These are phyloP conservation scores for Penicillium psychrofluorescens DNA, from an alignment of 495 filamentous ascomycete species.

Conservation along the genomic window DNA sequence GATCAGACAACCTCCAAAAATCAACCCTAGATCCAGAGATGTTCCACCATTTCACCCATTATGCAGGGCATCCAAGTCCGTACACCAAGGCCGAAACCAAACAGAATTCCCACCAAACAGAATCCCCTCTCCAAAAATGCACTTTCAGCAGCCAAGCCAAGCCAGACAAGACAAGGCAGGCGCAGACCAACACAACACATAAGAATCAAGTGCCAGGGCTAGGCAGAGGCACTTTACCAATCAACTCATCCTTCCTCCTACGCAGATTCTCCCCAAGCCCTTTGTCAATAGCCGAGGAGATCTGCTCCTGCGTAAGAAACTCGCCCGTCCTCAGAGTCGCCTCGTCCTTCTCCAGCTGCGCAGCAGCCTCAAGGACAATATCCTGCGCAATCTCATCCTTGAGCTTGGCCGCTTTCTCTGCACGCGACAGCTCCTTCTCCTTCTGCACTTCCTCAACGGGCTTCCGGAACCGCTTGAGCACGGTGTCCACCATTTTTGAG, in stretches of 20 bases:
- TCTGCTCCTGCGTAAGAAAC: slow-evolving; percentile 11
- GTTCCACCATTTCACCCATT: too few species aligned
- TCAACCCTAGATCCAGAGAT: too few species aligned
- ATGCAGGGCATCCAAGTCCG: too few species aligned
- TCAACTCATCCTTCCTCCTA: slow-evolving; percentile 17
- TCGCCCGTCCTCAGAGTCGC: slow-evolving; percentile 22
- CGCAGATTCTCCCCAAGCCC: slow-evolving; percentile 20
- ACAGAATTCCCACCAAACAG: too few species aligned
- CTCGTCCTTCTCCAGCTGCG: slow-evolving; percentile 28
- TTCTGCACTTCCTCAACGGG: slow-evolving; percentile 16
- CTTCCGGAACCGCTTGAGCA: slow-evolving; percentile 76
- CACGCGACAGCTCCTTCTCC: neutral
- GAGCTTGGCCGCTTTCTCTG: slow-evolving; percentile 4
- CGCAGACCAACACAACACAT: neutral
- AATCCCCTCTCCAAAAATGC: too few species aligned
- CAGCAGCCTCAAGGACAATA: slow-evolving; percentile 30
- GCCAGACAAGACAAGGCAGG: neutral
- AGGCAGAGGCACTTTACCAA: slow-evolving; percentile 14
- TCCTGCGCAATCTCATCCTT: slow-evolving; percentile 25
- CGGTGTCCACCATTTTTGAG: slow-evolving; percentile 89
- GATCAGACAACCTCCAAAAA: too few species aligned
- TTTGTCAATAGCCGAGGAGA: slow-evolving; percentile 20
- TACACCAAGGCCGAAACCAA: too few species aligned
- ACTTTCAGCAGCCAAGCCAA: too few species aligned
- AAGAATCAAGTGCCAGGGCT: slow-evolving; percentile 2